Conservation (phyloP, 2,329 filamentous ascomycete genomes). For the Purpureocillium lavendulum region DNA sequence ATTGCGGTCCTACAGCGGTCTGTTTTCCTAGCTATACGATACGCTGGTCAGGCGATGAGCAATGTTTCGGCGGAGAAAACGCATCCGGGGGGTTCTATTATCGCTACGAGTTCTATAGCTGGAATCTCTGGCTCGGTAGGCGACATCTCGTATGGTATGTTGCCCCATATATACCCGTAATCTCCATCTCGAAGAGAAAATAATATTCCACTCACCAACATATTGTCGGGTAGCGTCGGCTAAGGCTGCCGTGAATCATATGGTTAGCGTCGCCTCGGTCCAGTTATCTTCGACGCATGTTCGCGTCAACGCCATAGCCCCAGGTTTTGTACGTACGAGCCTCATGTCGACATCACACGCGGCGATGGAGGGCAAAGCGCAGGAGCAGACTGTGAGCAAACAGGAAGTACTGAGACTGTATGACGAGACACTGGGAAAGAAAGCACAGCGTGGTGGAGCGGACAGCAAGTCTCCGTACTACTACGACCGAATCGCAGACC, state of each 20-base stretch:
- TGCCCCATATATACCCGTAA: no score
- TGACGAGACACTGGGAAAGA: neutral
- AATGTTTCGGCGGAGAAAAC: constrained; percentile 4
- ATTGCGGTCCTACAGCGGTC: constrained; percentile 8
- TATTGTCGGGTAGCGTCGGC: neutral
- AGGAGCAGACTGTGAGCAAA: no score
- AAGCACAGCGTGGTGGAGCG: neutral
- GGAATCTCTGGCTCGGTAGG: constrained; percentile 3
- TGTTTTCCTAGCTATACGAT: constrained; percentile 10
- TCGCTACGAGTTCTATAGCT: constrained; percentile 10
- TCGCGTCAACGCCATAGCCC: constrained; percentile 9
- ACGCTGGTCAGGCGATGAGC: constrained; percentile 11
- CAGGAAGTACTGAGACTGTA: neutral
- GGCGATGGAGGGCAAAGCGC: neutral
- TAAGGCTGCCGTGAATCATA: neutral
- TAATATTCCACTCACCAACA: no score
- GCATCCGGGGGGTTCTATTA: constrained; percentile 7
- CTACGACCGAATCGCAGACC: constrained; percentile 9
- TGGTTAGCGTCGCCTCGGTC: constrained; percentile 2
- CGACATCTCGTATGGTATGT: constrained; percentile 6
- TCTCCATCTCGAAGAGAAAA: no score
- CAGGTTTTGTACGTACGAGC: constrained; percentile 5
- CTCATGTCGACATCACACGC: constrained; percentile 1
- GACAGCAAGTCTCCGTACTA: neutral
- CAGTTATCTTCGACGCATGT: constrained; percentile 7